A percentile compares a stretch with the other conserved stretches of the same genome.
Conservation (phyloP, 2,329 filamentous ascomycete genomes). For the Bipolaris oryzae region DNA sequence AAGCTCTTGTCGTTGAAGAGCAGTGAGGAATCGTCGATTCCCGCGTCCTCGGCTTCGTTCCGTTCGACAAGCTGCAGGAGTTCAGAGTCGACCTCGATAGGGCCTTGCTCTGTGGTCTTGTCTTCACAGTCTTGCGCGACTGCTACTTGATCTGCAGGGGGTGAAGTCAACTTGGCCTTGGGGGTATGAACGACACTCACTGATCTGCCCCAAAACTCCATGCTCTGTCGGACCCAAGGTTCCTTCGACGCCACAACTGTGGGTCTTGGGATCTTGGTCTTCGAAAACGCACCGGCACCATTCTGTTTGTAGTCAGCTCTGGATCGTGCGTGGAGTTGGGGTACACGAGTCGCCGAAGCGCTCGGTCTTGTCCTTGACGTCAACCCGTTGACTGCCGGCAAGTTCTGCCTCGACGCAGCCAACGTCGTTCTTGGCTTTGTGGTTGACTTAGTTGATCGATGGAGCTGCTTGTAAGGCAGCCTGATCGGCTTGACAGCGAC, state of each 20-base stretch:
- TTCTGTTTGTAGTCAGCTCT: conserved; percentile 3
- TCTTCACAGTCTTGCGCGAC: too few relatives aligned
- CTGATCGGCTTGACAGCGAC: conserved; percentile 3
- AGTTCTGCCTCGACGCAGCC: not conserved
- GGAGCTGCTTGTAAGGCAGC: conserved; percentile 8
- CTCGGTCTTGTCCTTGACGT: conserved; percentile 1
- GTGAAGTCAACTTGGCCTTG: not conserved
- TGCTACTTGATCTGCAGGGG: not conserved
- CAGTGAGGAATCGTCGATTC: too few relatives aligned
- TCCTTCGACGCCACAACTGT: not conserved
- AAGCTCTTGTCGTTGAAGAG: too few relatives aligned
- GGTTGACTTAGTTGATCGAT: not conserved
- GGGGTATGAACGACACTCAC: not conserved
- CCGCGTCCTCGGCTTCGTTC: too few relatives aligned
- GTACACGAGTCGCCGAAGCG: not conserved
- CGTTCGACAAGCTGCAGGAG: too few relatives aligned
- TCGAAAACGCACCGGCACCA: not conserved
- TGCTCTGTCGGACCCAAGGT: not conserved
- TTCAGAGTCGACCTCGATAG: too few relatives aligned
- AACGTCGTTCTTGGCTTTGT: not conserved
- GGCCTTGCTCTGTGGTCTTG: too few relatives aligned
- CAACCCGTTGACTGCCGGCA: not conserved
- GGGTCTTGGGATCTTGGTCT: conserved; percentile 2
- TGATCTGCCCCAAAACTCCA: not conserved
- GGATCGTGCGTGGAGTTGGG: not conserved